Percentiles rank a stretch among this genome's conserved stretches.
These are phyloP conservation scores for Parmelia sp. DNA, from an alignment of 495 filamentous ascomycete species.

Conservation along the genomic window DNA sequence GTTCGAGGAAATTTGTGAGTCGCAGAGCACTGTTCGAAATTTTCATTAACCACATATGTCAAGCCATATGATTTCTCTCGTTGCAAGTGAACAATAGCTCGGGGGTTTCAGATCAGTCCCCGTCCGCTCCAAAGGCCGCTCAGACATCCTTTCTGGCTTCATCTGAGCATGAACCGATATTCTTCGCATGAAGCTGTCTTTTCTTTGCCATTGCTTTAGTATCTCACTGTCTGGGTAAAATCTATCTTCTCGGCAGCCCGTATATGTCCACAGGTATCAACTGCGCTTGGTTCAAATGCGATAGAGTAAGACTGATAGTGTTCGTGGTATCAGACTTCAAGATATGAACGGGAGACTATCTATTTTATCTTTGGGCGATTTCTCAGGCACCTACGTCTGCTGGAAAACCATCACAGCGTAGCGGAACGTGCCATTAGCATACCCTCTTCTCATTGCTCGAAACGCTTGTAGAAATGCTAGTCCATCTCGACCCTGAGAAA, in stretches of 20 bases:
- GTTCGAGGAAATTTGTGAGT: background rate
- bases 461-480: conserved; percentile 54
- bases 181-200: background rate
- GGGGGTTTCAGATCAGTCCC: background rate
- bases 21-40: background rate
- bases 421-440: conserved; percentile 49
- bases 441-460: conserved; percentile 52
- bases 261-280: no score
- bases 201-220: background rate
- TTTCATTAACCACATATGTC: background rate
- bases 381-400: conserved; percentile 28
- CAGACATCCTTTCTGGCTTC: background rate
- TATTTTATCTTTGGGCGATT: background rate
- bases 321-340: background rate
- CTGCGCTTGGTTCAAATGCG: background rate
- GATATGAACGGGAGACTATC: background rate
- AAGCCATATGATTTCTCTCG: background rate
- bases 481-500: conserved; percentile 51
- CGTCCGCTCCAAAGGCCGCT: background rate
- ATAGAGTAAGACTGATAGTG: background rate
- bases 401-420: conserved; percentile 53
- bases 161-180: background rate
- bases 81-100: background rate
- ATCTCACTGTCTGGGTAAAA: background rate
- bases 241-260: background rate